These are phyloP conservation scores for Mychonastes homosphaera DNA, from an alignment of 139 green algal species.

Conservation along the genomic window DNA sequence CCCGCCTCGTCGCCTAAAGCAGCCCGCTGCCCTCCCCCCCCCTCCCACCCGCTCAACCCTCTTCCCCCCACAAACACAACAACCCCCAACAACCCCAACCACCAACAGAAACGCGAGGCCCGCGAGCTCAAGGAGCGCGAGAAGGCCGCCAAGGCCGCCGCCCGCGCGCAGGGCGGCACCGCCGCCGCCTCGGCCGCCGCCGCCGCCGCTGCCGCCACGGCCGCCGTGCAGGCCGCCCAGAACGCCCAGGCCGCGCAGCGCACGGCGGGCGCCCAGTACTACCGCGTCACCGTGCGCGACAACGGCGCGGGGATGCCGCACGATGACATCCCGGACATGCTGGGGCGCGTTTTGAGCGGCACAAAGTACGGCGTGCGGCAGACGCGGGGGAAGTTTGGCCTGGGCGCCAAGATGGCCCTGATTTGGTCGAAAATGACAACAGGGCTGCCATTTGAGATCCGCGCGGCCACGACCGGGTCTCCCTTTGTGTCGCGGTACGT, in stretches of 20 bases:
- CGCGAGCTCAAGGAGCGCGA: slow-evolving; percentile 74
- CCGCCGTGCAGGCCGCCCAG: too few species aligned
- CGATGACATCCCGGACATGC: slow-evolving; percentile 90
- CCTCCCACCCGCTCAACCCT: too few species aligned
- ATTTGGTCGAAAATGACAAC: slow-evolving; percentile 96
- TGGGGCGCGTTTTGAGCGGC: slow-evolving; percentile 75
- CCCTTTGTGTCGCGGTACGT: too few species aligned
- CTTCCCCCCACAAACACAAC: too few species aligned
- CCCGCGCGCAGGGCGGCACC: not conserved
- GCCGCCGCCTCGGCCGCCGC: too few species aligned
- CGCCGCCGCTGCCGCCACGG: too few species aligned
- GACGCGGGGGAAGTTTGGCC: slow-evolving; percentile 92
- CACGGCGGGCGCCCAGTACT: too few species aligned
- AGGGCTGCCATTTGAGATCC: slow-evolving; percentile 82
- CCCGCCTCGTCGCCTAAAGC: not conserved
- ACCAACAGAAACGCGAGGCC: slow-evolving; percentile 59
- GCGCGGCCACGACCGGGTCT: slow-evolving; percentile 41
- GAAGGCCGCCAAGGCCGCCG: too few species aligned
- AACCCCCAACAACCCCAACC: too few species aligned
- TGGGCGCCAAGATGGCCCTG: slow-evolving; percentile 96
- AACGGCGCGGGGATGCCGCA: slow-evolving; percentile 92
- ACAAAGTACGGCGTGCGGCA: slow-evolving; percentile 90
- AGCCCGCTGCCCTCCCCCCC: not conserved
- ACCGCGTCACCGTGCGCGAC: too few species aligned
- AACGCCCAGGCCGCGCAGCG: too few species aligned